Evolutionary conservation across 352 stramenopile genomes (phyloP), one percentile per base, ranked within the genome.

Genomic region (Phytophthora lateralis): DNA sequence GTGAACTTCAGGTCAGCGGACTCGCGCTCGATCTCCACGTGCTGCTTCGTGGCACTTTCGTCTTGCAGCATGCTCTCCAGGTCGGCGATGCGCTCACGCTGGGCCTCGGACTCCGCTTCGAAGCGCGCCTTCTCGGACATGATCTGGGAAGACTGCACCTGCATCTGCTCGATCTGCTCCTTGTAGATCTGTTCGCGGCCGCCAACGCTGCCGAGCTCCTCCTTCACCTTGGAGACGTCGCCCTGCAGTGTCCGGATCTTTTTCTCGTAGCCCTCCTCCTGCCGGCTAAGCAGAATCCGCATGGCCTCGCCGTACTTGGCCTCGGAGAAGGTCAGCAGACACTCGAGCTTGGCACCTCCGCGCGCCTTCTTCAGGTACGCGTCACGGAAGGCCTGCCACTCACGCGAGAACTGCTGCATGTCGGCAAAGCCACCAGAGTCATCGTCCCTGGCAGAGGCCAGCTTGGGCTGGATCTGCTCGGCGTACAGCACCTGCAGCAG

Each of bases 231-330:
- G 2, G 80, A 76, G 6, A 91, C 79, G 53, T 94, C 82, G 24
- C 73, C 66, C 58, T 93, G 82, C 20, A 94, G 64, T 44, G 67
- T 73, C n/a, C 82, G 78, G 30, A 96, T 85, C 68, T 93, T 80
- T 69, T 92, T 92, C 57, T 96, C 85, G 60, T 91, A 93, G 10
- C 77, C 83, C 72, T 96, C 87, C 57, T 96, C 87, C 55, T 93
- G 83, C 34, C 79, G 72, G 35, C 81, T 91, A 32, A 96, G 68
- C 47, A 96, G 49, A 56, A 92, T 89, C 18, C 81, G 80, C 82
- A 93, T 91, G 15, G 87, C 87, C 46, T 96, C 87, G 10, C 84
- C 76, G 58, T 93, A 89, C 58, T 92, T 91, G 17, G 80, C 69
- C 48, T 93, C 82, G 1, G 82, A 90, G 52, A 94, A 96, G 2